These are phyloP conservation scores for Gentiana macrophylla DNA, from an alignment of 257 asterid species.

Conservation along the genomic window DNA sequence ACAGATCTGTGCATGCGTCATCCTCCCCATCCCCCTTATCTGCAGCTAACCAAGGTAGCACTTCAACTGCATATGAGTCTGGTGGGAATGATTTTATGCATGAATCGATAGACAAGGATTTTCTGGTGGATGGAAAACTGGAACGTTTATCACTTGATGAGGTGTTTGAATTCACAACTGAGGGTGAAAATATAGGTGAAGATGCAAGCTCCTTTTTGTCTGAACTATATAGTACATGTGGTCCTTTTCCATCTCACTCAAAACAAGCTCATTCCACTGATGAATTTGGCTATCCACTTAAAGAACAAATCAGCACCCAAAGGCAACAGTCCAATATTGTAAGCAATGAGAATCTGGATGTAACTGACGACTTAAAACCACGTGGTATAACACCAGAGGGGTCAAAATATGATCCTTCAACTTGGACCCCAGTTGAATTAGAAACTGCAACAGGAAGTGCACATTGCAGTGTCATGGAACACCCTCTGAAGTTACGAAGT, in stretches of 20 bases:
- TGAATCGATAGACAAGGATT: constrained; percentile 18
- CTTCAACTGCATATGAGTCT: constrained; percentile 11
- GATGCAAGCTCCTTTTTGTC: constrained; percentile 33
- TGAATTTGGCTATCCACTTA: constrained; percentile 11
- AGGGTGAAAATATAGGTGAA: constrained; percentile 19
- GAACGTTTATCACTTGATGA: constrained; percentile 33
- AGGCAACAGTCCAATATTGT: constrained; percentile 13
- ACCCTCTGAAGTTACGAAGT: constrained; percentile 68
- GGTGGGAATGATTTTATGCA: neutral
- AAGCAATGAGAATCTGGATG: constrained; percentile 21
- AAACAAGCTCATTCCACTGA: constrained; percentile 11
- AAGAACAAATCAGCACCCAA: constrained; percentile 11
- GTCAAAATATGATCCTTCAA: constrained; percentile 32
- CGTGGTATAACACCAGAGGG: constrained; percentile 15
- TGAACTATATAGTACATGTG: constrained; percentile 33
- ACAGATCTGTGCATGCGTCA: constrained; percentile 8
- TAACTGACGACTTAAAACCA: constrained; percentile 12
- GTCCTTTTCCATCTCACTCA: constrained; percentile 23
- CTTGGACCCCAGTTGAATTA: constrained; percentile 81
- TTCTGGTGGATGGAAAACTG: constrained; percentile 29
- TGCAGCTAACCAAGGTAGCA: constrained; percentile 13
- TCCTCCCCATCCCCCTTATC: constrained; percentile 26
- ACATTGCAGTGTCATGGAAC: constrained; percentile 50
- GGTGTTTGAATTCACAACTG: constrained; percentile 20
- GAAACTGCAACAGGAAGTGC: constrained; percentile 69